A percentile compares a stretch with the other conserved stretches of the same genome.
These are phyloP conservation scores for Hygrophoropsis aurantiaca DNA, from an alignment of 768 basidiomycete species.

Conservation along the genomic window DNA sequence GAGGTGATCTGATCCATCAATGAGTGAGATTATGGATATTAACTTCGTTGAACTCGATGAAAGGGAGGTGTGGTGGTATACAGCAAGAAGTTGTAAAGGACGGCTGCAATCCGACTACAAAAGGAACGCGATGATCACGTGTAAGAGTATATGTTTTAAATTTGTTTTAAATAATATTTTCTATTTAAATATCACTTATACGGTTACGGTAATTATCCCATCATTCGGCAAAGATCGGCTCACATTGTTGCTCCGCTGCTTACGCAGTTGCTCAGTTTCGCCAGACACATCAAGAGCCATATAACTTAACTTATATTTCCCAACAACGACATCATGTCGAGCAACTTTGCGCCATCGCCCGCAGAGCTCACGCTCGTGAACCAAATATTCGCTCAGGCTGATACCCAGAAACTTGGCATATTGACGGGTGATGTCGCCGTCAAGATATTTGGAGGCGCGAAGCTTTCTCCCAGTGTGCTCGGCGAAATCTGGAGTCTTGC, in stretches of 20 bases:
- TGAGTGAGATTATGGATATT: no score
- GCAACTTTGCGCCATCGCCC: constrained; percentile 45
- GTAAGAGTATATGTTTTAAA: constrained; percentile 3
- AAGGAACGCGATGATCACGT: constrained; percentile 32
- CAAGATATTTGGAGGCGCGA: constrained; percentile 79
- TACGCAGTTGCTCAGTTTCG: constrained; percentile 2
- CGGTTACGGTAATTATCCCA: no score
- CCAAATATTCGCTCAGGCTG: constrained; percentile 71
- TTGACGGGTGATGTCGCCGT: constrained; percentile 92
- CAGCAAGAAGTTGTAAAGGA: constrained; percentile 11
- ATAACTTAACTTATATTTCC: constrained; percentile 21
- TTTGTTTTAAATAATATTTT: no score
- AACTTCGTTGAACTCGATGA: no score
- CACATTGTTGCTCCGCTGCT: not conserved
- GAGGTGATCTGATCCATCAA: constrained; percentile 76
- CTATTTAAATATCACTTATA: no score
- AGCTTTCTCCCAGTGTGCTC: constrained; percentile 72
- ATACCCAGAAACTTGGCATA: constrained; percentile 78
- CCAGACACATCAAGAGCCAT: no score
- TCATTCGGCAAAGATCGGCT: constrained; percentile 4
- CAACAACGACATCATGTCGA: constrained; percentile 33
- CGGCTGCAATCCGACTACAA: not conserved
- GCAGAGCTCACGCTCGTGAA: constrained; percentile 60
- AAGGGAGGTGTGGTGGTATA: constrained; percentile 23
- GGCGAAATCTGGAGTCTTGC: constrained; percentile 94